Conservation (phyloP, 805 yeast genomes). For the Hanseniaspora lindneri region DNA sequence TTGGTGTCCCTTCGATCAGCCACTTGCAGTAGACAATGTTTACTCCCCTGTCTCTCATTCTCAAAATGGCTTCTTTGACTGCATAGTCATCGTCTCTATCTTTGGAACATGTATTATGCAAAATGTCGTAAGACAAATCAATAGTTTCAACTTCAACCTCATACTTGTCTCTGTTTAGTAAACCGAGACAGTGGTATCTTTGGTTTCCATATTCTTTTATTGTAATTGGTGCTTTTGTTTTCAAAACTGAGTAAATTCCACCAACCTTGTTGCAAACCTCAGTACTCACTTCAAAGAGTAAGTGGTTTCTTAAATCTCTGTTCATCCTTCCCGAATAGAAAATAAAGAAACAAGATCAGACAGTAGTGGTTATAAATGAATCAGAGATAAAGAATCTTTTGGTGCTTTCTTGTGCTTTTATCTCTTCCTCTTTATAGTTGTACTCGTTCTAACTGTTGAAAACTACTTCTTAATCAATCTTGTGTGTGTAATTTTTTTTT, state of each 20-base stretch:
- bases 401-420: too few species aligned
- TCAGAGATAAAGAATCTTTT: too few species aligned
- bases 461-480: too few species aligned
- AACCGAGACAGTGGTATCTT: constrained; percentile 78
- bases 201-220: constrained; percentile 75
- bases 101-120: constrained; percentile 19
- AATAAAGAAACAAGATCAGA: not conserved
- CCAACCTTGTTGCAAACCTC: constrained; percentile 97
- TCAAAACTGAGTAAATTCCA: constrained; percentile 91
- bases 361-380: too few species aligned
- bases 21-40: constrained; percentile 82
- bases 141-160: constrained; percentile 73
- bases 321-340: constrained; percentile 35
- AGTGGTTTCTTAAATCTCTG: constrained; percentile 77
- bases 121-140: constrained; percentile 39
- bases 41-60: constrained; percentile 76
- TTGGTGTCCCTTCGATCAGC: constrained; percentile 95
- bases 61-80: constrained; percentile 51
- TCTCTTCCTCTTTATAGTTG: too few species aligned
- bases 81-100: constrained; percentile 23
- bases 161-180: constrained; percentile 61
- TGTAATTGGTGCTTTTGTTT: constrained; percentile 93
- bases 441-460: too few species aligned
- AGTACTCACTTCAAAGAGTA: constrained; percentile 87
- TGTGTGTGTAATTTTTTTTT: too few species aligned